Evolutionary conservation across 1,284 basidiomycete genomes (phyloP).

Genomic region (Salmacisia buchloeana): DNA sequence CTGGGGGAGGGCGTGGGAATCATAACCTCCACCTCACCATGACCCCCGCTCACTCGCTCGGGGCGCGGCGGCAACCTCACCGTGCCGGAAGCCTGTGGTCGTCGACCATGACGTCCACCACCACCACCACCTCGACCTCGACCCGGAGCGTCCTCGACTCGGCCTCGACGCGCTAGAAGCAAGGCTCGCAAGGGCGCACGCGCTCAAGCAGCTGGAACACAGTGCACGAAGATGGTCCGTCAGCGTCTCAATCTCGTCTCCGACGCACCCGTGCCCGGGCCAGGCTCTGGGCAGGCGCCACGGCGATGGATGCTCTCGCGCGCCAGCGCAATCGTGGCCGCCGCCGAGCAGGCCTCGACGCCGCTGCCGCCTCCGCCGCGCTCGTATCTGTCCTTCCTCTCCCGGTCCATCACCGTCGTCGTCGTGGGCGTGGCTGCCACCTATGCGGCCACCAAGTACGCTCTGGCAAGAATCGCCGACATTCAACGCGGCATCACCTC

Average conservation of each 20-base stretch:
- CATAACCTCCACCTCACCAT: too few relatives aligned
- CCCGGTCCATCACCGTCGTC: background rate
- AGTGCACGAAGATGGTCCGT: background rate
- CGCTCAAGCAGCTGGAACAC: background rate
- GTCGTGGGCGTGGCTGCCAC: background rate
- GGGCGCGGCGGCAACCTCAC: too few relatives aligned
- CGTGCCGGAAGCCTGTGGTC: too few relatives aligned
- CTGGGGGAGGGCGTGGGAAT: too few relatives aligned
- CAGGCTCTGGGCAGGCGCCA: background rate
- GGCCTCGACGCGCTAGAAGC: too few relatives aligned
- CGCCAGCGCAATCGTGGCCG: background rate
- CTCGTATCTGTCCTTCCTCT: slow-evolving; percentile 8
- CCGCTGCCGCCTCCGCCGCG: background rate
- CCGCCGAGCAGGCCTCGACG: background rate
- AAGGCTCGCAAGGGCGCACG: too few relatives aligned
- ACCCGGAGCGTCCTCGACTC: too few relatives aligned
- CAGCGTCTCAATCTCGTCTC: slow-evolving; percentile 2
- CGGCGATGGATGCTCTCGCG: background rate
- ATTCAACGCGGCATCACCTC: background rate
- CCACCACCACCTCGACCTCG: too few relatives aligned
- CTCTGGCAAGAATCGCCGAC: background rate
- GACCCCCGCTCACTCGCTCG: too few relatives aligned
- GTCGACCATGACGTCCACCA: too few relatives aligned
- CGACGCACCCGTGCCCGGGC: slow-evolving; percentile 7
- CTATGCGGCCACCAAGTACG: background rate